phyloP scores from a whole-genome alignment of 2,329 filamentous ascomycete species.

The Ceratocystis albifundus region DNA sequence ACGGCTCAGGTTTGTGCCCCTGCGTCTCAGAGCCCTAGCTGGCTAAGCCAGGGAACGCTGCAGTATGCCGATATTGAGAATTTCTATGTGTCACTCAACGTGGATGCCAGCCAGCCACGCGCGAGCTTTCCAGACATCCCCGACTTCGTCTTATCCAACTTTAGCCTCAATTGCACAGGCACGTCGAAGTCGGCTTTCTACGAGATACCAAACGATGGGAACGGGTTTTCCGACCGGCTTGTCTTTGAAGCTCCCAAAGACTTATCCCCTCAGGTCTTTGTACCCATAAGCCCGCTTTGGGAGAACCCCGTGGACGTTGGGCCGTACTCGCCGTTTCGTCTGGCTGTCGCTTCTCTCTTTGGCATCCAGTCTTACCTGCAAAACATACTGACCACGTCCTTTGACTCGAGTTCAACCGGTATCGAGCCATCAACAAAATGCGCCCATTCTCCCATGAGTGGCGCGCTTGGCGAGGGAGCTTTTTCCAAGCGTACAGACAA shows the following conservation, averaged over 20 bases:
- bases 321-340: slow-evolving; percentile 21
- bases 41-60: slow-evolving; percentile 13
- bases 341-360: slow-evolving; percentile 20
- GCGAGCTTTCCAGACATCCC: slow-evolving; percentile 1
- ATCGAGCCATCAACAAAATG: slow-evolving; percentile 9
- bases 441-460: slow-evolving; percentile 13
- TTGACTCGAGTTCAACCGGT: slow-evolving; percentile 6
- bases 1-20: slow-evolving; percentile 19
- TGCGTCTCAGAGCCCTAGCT: slow-evolving; percentile 1
- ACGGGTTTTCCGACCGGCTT: slow-evolving; percentile 15
- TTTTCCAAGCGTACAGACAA: slow-evolving; percentile 18
- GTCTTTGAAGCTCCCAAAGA: not conserved
- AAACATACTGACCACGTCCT: slow-evolving; percentile 13
- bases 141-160: slow-evolving; percentile 16
- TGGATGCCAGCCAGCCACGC: not conserved
- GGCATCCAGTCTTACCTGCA: slow-evolving; percentile 18
- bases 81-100: slow-evolving; percentile 15
- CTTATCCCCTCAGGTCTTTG: slow-evolving; percentile 13
- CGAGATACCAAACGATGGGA: slow-evolving; percentile 18
- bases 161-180: slow-evolving; percentile 17
- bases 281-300: slow-evolving; percentile 18
- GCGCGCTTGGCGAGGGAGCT: slow-evolving; percentile 12
- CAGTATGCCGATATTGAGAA: slow-evolving; percentile 12
- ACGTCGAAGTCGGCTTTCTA: slow-evolving; percentile 16
- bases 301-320: slow-evolving; percentile 11